These are phyloP conservation scores for Claviceps cyperi DNA, from an alignment of 2,329 filamentous ascomycete species.

Conservation along the genomic window DNA sequence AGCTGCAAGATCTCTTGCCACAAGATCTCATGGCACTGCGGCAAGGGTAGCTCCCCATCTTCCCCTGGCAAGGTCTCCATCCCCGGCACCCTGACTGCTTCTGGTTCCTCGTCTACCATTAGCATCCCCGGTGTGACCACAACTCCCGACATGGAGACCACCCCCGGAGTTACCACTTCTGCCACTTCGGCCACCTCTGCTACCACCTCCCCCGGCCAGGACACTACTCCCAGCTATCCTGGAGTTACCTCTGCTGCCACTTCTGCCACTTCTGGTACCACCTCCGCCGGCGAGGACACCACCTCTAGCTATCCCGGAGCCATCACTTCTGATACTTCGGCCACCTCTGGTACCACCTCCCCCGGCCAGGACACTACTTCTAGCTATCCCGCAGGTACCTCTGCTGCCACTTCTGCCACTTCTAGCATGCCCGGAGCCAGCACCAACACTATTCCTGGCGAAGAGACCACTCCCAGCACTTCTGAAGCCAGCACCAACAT, in stretches of 20 bases:
- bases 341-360: not conserved
- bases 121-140: not conserved
- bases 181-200: not conserved
- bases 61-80: not conserved
- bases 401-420: not conserved
- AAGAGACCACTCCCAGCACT: constrained; percentile 4
- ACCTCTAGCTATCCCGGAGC: constrained; percentile 10
- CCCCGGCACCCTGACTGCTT: not conserved
- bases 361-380: constrained; percentile 2
- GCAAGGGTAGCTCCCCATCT: constrained; percentile 11
- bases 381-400: not conserved
- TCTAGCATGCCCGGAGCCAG: constrained; percentile 1
- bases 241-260: not conserved
- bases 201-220: not conserved
- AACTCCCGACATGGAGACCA: constrained; percentile 4
- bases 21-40: constrained; percentile 49
- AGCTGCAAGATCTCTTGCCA: constrained; percentile 44
- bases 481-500: not conserved
- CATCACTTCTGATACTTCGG: constrained; percentile 5
- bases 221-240: constrained; percentile 1
- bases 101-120: not conserved
- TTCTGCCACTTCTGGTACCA: no score
- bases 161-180: constrained; percentile 9
- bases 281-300: no score
- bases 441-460: not conserved